phyloP scores from a whole-genome alignment of 352 stramenopile genomes.

The Lagenidium giganteum region DNA sequence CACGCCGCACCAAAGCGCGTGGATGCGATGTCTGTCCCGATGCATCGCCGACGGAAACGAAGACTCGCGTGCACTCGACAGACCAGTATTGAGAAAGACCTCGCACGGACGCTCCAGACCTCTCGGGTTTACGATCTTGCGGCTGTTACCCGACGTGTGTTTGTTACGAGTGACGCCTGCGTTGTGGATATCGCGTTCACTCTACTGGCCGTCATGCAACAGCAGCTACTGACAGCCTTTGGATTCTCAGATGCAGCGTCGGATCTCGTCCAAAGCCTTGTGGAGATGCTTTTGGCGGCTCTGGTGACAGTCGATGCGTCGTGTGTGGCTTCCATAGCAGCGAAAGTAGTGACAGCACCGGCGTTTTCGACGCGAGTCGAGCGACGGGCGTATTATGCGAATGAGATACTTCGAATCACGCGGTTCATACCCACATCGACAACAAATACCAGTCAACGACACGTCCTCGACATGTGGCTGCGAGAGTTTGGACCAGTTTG shows the following conservation, averaged over 20 bases:
- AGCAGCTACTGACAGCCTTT: slow-evolving; percentile 18
- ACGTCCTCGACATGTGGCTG: no score
- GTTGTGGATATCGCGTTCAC: slow-evolving; percentile 24
- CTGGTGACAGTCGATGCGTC: background rate
- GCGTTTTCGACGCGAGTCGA: slow-evolving; percentile 13
- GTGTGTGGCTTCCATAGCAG: background rate
- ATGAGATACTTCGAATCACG: slow-evolving; percentile 1
- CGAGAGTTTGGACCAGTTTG: no score
- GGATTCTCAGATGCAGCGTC: slow-evolving; percentile 2
- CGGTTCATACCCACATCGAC: background rate
- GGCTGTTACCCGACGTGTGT: background rate
- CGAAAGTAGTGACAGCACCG: slow-evolving; percentile 23
- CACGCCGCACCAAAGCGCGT: no score
- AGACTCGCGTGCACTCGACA: no score
- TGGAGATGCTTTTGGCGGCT: slow-evolving; percentile 17
- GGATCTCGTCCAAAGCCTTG: background rate
- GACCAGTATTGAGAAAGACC: no score
- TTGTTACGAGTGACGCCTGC: background rate
- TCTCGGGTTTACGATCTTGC: slow-evolving; percentile 2
- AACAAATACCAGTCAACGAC: no score
- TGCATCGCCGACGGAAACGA: no score
- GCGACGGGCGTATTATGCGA: slow-evolving; percentile 10
- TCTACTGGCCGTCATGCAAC: slow-evolving; percentile 25
- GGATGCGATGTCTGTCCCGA: no score
- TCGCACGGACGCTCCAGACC: no score